Percentiles rank a stretch among this genome's conserved stretches.
Conservation (phyloP, 2,329 filamentous ascomycete genomes). For the Cadophora sp. region DNA sequence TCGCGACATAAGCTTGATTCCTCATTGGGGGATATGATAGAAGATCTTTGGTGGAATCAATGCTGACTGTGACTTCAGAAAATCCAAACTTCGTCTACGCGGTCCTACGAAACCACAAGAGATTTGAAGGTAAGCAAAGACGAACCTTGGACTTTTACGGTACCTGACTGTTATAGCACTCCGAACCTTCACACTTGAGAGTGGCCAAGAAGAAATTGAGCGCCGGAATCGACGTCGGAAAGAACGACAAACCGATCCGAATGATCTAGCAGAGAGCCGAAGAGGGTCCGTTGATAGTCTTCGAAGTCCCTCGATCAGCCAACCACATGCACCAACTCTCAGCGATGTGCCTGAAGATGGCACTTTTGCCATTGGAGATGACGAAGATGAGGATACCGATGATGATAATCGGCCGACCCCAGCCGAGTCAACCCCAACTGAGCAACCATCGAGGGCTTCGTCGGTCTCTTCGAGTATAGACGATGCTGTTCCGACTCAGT, state of each 20-base stretch:
- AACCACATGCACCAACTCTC: slow-evolving; percentile 61
- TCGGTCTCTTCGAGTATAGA: slow-evolving; percentile 73
- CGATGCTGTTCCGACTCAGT: slow-evolving; percentile 80
- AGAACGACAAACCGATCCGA: slow-evolving; percentile 59
- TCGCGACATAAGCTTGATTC: slow-evolving; percentile 24
- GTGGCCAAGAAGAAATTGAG: slow-evolving; percentile 89
- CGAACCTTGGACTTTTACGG: background rate
- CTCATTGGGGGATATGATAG: background rate
- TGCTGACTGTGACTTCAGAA: slow-evolving; percentile 49
- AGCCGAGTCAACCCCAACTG: slow-evolving; percentile 68
- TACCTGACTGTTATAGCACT: slow-evolving; percentile 56
- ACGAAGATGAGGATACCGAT: slow-evolving; percentile 66
- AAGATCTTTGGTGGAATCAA: background rate
- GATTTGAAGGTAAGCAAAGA: slow-evolving; percentile 65
- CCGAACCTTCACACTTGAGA: slow-evolving; percentile 88
- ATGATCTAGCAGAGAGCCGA: slow-evolving; percentile 50
- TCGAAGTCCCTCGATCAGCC: slow-evolving; percentile 64
- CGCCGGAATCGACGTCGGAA: slow-evolving; percentile 75
- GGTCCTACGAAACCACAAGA: slow-evolving; percentile 79
- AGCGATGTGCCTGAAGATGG: slow-evolving; percentile 77
- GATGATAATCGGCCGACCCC: slow-evolving; percentile 60
- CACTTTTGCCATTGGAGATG: slow-evolving; percentile 87
- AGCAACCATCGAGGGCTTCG: slow-evolving; percentile 68
- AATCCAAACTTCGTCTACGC: slow-evolving; percentile 84
- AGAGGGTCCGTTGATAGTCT: slow-evolving; percentile 71